These are phyloP conservation scores for Rhodamnia argentea DNA, from an alignment of 345 rosid species.

Conservation along the genomic window DNA sequence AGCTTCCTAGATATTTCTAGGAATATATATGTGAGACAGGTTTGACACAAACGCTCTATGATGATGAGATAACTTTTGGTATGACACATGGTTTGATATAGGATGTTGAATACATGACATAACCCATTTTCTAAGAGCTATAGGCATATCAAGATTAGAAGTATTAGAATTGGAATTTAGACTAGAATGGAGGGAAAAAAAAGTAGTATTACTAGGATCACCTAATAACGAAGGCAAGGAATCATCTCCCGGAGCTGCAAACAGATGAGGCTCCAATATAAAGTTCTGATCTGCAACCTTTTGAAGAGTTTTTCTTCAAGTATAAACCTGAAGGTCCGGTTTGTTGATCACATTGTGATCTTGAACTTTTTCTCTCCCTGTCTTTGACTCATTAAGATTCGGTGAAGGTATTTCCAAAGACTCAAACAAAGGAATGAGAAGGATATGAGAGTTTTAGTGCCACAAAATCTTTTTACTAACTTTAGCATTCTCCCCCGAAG, in stretches of 20 bases:
- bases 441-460: rapidly evolving
- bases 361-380: neutral
- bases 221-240: neutral
- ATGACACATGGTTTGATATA: neutral
- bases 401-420: rapidly evolving
- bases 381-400: neutral
- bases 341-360: neutral
- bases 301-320: neutral
- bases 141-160: neutral
- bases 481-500: neutral
- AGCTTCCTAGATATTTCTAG: neutral
- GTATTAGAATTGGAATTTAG: neutral
- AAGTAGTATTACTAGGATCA: neutral
- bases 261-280: neutral
- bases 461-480: neutral
- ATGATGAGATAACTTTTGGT: neutral
- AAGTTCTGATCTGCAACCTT: neutral
- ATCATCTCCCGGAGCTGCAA: rapidly evolving
- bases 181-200: neutral
- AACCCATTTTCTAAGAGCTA: neutral
- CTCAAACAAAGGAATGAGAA: neutral
- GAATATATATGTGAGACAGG: neutral
- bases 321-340: rapidly evolving
- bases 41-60: neutral
- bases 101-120: neutral